Evolutionary conservation across 23 red algal genomes (phyloP).

Genomic region (Cyanidiococcus yangmingshanensis): DNA sequence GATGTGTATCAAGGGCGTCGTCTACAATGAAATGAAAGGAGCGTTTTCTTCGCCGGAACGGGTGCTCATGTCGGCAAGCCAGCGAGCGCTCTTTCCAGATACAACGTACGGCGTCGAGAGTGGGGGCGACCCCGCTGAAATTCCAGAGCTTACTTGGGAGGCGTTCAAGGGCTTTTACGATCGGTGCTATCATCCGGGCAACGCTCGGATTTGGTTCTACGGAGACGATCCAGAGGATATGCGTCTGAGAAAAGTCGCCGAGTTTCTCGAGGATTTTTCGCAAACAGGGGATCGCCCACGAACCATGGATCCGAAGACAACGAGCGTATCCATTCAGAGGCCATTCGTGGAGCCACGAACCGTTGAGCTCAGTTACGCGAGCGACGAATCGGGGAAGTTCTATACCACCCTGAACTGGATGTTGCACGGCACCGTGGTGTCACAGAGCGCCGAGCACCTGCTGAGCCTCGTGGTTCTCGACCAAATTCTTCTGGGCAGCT

Average conservation of each 20-base stretch:
- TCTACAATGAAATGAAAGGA: slow-evolving; percentile 98
- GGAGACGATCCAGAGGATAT: slow-evolving; percentile 89
- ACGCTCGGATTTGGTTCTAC: slow-evolving; percentile 93
- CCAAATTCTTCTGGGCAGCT: slow-evolving; percentile 59
- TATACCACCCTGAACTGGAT: slow-evolving; percentile 96
- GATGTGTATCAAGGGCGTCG: slow-evolving; percentile 75
- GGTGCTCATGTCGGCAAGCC: slow-evolving; percentile 43
- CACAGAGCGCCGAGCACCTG: slow-evolving; percentile 29
- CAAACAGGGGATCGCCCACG: background rate
- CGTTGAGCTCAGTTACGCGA: slow-evolving; percentile 61
- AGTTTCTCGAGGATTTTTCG: slow-evolving; percentile 60
- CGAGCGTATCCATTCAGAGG: slow-evolving; percentile 44
- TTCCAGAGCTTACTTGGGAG: slow-evolving; percentile 87
- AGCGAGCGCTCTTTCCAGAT: slow-evolving; percentile 82
- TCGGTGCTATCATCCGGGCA: slow-evolving; percentile 80
- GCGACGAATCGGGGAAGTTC: slow-evolving; percentile 62
- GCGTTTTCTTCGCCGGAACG: slow-evolving; percentile 65
- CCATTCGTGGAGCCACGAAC: slow-evolving; percentile 39
- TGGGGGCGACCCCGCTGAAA: slow-evolving; percentile 85
- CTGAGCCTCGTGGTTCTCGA: slow-evolving; percentile 52
- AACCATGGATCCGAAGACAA: slow-evolving; percentile 22
- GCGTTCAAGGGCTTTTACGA: slow-evolving; percentile 78
- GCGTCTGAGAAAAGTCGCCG: slow-evolving; percentile 56
- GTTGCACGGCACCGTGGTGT: slow-evolving; percentile 22
- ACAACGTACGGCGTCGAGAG: slow-evolving; percentile 83